A percentile compares a stretch with the other conserved stretches of the same genome.
phyloP scores from a whole-genome alignment of 192 early-diverging fungal genomes.

The Coemansia sp. region DNA sequence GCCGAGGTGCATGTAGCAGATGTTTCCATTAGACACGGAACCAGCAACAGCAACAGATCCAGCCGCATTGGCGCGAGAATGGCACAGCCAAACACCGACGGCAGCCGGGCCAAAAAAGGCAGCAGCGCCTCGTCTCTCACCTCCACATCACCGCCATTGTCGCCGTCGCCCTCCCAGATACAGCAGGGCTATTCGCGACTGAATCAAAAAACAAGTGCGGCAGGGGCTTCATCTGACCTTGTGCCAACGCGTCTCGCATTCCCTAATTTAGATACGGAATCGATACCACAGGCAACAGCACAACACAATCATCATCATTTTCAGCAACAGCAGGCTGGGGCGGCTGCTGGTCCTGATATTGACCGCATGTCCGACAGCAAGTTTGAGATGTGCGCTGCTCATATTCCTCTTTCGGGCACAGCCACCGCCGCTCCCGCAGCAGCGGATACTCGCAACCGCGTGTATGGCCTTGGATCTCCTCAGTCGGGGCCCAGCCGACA shows the following conservation, averaged over 20 bases:
- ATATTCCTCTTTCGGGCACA: neutral
- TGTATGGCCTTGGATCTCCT: conserved; percentile 13
- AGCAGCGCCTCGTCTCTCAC: conserved; percentile 14
- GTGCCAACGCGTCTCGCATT: conserved; percentile 10
- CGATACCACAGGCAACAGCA: conserved; percentile 13
- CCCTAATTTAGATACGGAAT: conserved; percentile 25
- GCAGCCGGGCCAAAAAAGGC: conserved; percentile 1
- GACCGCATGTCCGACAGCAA: conserved; percentile 10
- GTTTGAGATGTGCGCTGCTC: conserved; percentile 8
- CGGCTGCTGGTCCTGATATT: conserved; percentile 1
- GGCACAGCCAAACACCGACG: conserved; percentile 2
- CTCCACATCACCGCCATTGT: conserved; percentile 11
- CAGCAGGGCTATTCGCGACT: conserved; percentile 4
- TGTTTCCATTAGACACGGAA: conserved; percentile 28
- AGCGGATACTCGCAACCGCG: conserved; percentile 1
- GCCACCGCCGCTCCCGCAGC: conserved; percentile 4
- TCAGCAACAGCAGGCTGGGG: conserved; percentile 9
- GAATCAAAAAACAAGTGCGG: neutral
- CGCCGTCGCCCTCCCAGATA: conserved; percentile 3
- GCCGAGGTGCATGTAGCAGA: conserved; percentile 40
- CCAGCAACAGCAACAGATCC: conserved; percentile 18
- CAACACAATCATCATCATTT: conserved; percentile 4
- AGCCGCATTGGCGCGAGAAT: conserved; percentile 10
- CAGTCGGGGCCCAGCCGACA: neutral
- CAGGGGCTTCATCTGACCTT: neutral